Percentiles rank a stretch among this genome's conserved stretches.
Conservation (phyloP, 164 flowering plant genomes). For the Hamamelis virginiana region DNA sequence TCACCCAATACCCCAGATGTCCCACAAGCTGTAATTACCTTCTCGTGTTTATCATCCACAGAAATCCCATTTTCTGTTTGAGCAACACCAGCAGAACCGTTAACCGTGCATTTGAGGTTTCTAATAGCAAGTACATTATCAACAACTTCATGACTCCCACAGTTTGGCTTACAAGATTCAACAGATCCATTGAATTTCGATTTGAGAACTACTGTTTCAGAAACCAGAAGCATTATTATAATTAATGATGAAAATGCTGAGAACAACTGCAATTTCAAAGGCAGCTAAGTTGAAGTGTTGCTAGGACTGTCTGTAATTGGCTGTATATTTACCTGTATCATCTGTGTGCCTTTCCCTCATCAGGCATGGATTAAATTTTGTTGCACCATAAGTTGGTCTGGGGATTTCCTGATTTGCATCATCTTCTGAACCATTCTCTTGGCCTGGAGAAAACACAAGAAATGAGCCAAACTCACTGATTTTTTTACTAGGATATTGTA, state of each 20-base stretch:
- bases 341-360: conserved; percentile 9
- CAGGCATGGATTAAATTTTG: conserved; percentile 7
- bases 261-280: not conserved
- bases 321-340: conserved; percentile 18
- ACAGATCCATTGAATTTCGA: conserved; percentile 13
- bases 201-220: conserved; percentile 15
- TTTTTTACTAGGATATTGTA: not conserved
- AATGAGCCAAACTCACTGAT: conserved; percentile 3
- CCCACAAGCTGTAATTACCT: conserved; percentile 13
- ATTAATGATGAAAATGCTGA: not conserved
- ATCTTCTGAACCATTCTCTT: conserved; percentile 14
- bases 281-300: not conserved
- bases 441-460: conserved; percentile 21
- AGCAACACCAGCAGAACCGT: conserved; percentile 15
- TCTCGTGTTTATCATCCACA: conserved; percentile 10
- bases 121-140: conserved; percentile 15
- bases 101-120: conserved; percentile 10
- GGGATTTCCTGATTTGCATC: conserved; percentile 14
- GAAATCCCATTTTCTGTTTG: conserved; percentile 12
- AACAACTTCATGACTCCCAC: conserved; percentile 16
- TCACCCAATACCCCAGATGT: conserved; percentile 2
- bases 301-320: not conserved
- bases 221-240: conserved; percentile 10
- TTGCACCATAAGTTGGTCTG: conserved; percentile 11
- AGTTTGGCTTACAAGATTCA: conserved; percentile 7